Evolutionary conservation across 2,329 filamentous ascomycete genomes (phyloP), one percentile per base, ranked within the genome.

Genomic region (Chrysosporium queenslandicum): DNA sequence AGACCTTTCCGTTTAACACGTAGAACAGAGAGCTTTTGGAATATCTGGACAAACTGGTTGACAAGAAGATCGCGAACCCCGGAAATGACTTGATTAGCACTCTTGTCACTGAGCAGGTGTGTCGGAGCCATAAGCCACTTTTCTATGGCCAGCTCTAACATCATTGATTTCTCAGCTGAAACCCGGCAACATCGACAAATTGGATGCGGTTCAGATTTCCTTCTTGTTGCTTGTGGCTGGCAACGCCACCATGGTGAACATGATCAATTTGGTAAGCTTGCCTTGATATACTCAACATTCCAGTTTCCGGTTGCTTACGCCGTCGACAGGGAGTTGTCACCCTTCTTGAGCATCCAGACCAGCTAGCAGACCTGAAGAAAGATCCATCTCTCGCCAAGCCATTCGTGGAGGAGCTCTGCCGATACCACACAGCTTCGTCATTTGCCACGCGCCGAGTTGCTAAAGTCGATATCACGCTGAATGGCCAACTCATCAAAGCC

Each of bases 171-270:
- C 20, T 32, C 23, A 59, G 55, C 56, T 67, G 40, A 61, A 59
- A 9, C 62, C 60, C 2, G 65, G 66, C 2, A 55, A 66, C 51
- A 57, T 70, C 16, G 49, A 58, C 11, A 62, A 54, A 47, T 50
- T 58, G 4, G 64, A 67, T 51, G 62, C 57, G 11, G 58, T 76
- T 0, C 72, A 75, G 52, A 74, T 77, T 43, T 72, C 74, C 0
- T 77, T 77, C 58, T 61, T 77, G 6, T 63, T 77, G 4, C 67
- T 77, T 1, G 74, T 76, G 1, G 74, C 75, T 0, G 74, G 74
- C 1, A 78, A 77, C 34, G 75, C 74, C 0, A 76, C 75, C 0
- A 74, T 77, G 70, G 69, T 77, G 3, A 76, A 71, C 58, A 77
- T 74, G 70, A 76, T 77, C 52, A 65, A 68, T 0, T 63, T 76